Conservation (phyloP, 371 early-diverging fungal species). For the Mucor lusitanicus region DNA sequence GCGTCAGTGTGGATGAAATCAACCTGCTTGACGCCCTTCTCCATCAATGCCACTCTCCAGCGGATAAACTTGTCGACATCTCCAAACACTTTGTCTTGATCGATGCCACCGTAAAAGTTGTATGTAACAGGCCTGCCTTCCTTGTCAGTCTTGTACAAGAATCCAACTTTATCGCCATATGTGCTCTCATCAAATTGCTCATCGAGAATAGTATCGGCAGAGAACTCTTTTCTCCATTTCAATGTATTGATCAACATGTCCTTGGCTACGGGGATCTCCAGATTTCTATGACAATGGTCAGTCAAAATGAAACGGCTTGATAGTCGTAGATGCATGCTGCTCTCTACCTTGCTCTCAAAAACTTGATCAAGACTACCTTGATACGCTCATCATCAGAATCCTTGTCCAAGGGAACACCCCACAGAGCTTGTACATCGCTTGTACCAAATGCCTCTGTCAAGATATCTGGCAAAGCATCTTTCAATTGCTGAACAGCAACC, state of each 20-base stretch:
- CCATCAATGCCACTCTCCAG: constrained; percentile 68
- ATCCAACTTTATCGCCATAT: constrained; percentile 39
- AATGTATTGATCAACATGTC: constrained; percentile 55
- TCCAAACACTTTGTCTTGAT: constrained; percentile 59
- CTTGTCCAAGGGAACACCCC: constrained; percentile 53
- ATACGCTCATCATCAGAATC: constrained; percentile 52
- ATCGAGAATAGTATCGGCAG: constrained; percentile 43
- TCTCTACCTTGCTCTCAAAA: constrained; percentile 54
- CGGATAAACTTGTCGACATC: constrained; percentile 58
- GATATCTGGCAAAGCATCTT: constrained; percentile 48
- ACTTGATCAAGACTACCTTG: constrained; percentile 59
- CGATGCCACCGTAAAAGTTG: constrained; percentile 60
- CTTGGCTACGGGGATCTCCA: constrained; percentile 40
- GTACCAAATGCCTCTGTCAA: constrained; percentile 34
- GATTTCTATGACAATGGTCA: constrained; percentile 21
- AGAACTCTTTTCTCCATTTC: constrained; percentile 58
- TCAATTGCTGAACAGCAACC: constrained; percentile 45
- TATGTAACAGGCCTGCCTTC: constrained; percentile 62
- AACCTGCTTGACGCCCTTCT: constrained; percentile 51
- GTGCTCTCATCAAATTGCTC: constrained; percentile 36
- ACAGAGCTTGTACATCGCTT: constrained; percentile 39
- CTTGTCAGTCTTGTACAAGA: constrained; percentile 49
- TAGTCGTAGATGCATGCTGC: not conserved
- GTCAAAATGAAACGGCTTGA: not conserved
- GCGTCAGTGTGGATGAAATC: constrained; percentile 58